Conservation (phyloP, 2,329 filamentous ascomycete species). For the Paecilomyces sp. region DNA sequence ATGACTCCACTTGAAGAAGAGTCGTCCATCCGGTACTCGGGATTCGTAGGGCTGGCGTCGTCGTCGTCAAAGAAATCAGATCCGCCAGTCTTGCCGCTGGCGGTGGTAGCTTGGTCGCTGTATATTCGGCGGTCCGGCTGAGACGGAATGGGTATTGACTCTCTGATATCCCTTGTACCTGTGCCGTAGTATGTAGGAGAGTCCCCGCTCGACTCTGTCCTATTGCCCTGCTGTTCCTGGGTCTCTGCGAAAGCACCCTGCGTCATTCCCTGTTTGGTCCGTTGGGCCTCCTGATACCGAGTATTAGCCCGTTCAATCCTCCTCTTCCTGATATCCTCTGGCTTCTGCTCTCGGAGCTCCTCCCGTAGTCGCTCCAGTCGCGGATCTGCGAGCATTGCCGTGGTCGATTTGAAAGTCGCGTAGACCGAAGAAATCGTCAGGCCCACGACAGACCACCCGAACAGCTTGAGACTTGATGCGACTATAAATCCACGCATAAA, state of each 20-base stretch:
- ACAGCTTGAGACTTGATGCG: constrained; percentile 7
- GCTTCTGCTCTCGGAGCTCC: constrained; percentile 11
- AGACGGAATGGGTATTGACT: neutral
- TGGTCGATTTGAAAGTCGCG: constrained; percentile 9
- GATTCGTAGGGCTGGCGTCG: constrained; percentile 29
- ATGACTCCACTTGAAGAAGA: neutral
- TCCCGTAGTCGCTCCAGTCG: constrained; percentile 15
- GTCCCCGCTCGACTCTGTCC: neutral
- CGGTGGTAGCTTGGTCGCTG: neutral
- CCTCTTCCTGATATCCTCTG: constrained; percentile 15
- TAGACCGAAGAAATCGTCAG: constrained; percentile 2
- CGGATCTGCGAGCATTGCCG: constrained; percentile 12
- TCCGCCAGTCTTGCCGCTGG: constrained; percentile 2
- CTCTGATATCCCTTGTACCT: neutral
- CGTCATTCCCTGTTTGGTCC: constrained; percentile 2
- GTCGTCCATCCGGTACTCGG: constrained; percentile 19
- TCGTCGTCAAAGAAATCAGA: constrained; percentile 26
- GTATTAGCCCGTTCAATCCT: constrained; percentile 9
- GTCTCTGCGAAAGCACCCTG: constrained; percentile 1
- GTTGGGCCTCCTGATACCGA: neutral
- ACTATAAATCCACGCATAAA: neutral
- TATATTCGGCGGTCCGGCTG: neutral
- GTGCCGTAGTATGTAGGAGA: neutral
- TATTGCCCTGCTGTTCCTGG: neutral
- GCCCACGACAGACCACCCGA: constrained; percentile 8